phyloP scores from a whole-genome alignment of 768 basidiomycete species.

The Boletus edulis region DNA sequence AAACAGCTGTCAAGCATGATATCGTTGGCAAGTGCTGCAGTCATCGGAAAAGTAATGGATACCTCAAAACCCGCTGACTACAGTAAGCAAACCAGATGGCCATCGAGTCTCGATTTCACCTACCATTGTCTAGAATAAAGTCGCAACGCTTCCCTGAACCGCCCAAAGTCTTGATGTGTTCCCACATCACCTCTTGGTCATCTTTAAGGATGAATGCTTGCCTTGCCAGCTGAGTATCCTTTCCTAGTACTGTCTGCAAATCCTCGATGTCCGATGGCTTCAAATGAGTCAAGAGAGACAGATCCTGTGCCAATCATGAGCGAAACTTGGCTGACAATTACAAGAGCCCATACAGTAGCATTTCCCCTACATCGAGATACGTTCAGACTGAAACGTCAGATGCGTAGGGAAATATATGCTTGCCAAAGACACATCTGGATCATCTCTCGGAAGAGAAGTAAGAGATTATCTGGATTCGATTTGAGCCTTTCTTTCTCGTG shows the following conservation, averaged over 20 bases:
- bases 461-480: constrained; percentile 51
- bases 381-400: constrained; percentile 2
- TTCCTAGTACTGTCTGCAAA: constrained; percentile 72
- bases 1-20: constrained; percentile 57
- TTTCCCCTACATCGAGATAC: constrained; percentile 67
- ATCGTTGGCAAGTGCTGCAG: neutral
- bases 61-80: constrained; percentile 87
- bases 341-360: constrained; percentile 63
- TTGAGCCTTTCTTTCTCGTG: constrained; percentile 42
- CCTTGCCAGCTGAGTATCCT: constrained; percentile 76
- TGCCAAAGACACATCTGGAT: constrained; percentile 85
- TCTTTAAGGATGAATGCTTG: constrained; percentile 79
- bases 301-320: constrained; percentile 54
- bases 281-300: constrained; percentile 86
- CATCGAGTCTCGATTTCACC: constrained; percentile 2
- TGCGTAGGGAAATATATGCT: neutral
- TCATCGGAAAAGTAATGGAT: constrained; percentile 1
- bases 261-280: constrained; percentile 78
- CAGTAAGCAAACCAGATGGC: neutral
- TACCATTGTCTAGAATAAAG: constrained; percentile 91
- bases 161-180: constrained; percentile 56
- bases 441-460: constrained; percentile 77
- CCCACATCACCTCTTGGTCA: constrained; percentile 76
- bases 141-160: constrained; percentile 55
- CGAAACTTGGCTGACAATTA: neutral